Base-by-base conservation (phyloP, 2,329 filamentous ascomycete genomes). In the Diaporthe helianthi region DNA sequence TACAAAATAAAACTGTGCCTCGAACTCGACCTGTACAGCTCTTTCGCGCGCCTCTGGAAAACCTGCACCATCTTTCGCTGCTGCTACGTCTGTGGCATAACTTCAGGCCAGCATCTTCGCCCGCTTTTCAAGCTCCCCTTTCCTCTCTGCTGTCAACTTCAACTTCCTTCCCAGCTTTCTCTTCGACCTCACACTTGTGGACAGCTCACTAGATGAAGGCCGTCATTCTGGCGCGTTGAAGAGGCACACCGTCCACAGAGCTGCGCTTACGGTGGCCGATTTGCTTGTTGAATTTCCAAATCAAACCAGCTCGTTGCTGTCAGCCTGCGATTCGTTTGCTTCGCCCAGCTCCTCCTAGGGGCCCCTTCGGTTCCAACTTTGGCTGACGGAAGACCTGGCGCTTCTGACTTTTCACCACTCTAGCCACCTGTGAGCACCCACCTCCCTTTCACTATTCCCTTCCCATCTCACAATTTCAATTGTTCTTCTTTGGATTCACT, bases 381-480 rank as follows among this genome's bases (percentile, higher is more conserved):
- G 7, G 19, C n/a, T 31, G 3, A 19, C 49, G 4, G 19, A n/a
- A 31, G 6, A 1, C 15, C 26, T 52, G 15, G 17, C 6, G 8
- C 0, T 26, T 12, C n/a, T 2, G 36, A 38, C 26, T 6, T 6
- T 4, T 13, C 51, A 33, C 17, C 3, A 13, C 6, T 13, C n/a
- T 1, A 10, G 1, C 10, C 7, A 4, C 1, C 13, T n/a, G 1
- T 22, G 9, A 4, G 4, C 3, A n/a, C 5, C 1, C n/a, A 3
- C 6, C 31, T 12, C 8, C 9, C 51, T 6, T 31, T 31, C 7
- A 2, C 17, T 12, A 12, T 8, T 46, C 41, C 19, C 7, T 44
- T 19, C 6, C 17, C 41, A 8, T 7, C 41, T 44, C 6, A 2
- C 12, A 13, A 12, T 38, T 15, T 38, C 36, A 38, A 13, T 13